phyloP scores from a whole-genome alignment of 2,329 filamentous ascomycete species.

The Penicillium sp. region DNA sequence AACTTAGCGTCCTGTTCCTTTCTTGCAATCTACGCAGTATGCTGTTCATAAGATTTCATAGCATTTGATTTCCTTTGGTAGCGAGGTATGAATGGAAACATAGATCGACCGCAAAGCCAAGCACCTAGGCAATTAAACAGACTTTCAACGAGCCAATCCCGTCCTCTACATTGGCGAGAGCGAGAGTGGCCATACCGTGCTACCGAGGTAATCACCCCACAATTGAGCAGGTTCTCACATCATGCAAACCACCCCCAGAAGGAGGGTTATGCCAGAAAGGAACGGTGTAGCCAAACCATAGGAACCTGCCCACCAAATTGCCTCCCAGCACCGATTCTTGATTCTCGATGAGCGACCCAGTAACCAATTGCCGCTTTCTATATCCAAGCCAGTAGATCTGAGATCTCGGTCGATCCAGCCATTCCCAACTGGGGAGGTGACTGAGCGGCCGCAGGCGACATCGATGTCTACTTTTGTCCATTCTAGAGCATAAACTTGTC shows the following conservation, averaged over 20 bases:
- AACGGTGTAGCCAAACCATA: no score
- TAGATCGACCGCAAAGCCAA: background rate
- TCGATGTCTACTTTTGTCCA: background rate
- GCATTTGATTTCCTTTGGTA: background rate
- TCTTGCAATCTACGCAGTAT: constrained; percentile 2
- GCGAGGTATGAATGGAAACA: background rate
- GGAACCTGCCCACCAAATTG: no score
- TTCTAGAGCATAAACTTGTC: no score
- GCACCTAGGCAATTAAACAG: background rate
- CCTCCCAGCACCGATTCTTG: background rate
- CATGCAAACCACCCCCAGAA: no score
- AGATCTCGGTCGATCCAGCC: background rate
- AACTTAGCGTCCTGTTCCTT: constrained; percentile 8
- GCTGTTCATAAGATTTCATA: constrained; percentile 8
- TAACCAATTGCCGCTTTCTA: background rate
- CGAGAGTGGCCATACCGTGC: no score
- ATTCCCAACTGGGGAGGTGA: background rate
- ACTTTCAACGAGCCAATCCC: background rate
- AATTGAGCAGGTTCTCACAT: no score
- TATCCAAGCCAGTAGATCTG: background rate
- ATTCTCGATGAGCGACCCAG: background rate
- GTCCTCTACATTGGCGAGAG: background rate
- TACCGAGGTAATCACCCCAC: background rate
- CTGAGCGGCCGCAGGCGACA: background rate
- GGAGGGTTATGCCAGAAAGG: no score